phyloP scores from a whole-genome alignment of 1,139 yeast genomes.

The Keqinozyma sinolaborantium region DNA sequence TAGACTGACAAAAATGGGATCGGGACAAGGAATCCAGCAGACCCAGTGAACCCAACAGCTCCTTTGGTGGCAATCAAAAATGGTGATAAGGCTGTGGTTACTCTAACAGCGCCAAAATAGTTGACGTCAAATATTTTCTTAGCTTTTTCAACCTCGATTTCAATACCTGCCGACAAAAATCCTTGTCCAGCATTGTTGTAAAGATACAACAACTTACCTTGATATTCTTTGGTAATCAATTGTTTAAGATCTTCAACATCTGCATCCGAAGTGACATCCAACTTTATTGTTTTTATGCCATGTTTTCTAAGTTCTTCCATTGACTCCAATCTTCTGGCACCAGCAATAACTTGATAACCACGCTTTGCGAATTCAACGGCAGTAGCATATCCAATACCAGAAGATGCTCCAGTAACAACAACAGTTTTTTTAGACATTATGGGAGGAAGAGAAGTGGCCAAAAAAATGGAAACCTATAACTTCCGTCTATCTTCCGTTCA shows the following conservation, averaged over 20 bases:
- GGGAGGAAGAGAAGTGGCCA: too few species aligned
- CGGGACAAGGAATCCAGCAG: constrained; percentile 6
- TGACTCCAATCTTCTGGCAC: too few species aligned
- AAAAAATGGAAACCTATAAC: too few species aligned
- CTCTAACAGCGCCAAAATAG: constrained; percentile 14
- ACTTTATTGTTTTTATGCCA: constrained; percentile 23
- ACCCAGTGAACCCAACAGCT: constrained; percentile 10
- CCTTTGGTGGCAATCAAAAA: constrained; percentile 11
- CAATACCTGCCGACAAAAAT: constrained; percentile 15
- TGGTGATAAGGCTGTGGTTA: constrained; percentile 12
- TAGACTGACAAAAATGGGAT: constrained; percentile 10
- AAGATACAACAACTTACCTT: constrained; percentile 15
- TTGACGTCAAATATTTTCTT: constrained; percentile 14
- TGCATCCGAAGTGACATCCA: constrained; percentile 41
- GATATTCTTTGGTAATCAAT: constrained; percentile 15
- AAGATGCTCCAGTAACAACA: too few species aligned
- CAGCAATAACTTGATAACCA: too few species aligned
- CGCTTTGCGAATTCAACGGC: too few species aligned
- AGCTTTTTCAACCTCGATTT: constrained; percentile 14
- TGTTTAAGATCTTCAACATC: constrained; percentile 38
- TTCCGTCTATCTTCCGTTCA: too few species aligned
- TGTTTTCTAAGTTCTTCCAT: too few species aligned
- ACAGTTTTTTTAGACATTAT: too few species aligned
- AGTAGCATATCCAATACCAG: too few species aligned
- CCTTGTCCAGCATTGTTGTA: constrained; percentile 17